These are phyloP conservation scores for Pestalotiopsis sp. DNA, from an alignment of 2,329 filamentous ascomycete species.

Conservation along the genomic window DNA sequence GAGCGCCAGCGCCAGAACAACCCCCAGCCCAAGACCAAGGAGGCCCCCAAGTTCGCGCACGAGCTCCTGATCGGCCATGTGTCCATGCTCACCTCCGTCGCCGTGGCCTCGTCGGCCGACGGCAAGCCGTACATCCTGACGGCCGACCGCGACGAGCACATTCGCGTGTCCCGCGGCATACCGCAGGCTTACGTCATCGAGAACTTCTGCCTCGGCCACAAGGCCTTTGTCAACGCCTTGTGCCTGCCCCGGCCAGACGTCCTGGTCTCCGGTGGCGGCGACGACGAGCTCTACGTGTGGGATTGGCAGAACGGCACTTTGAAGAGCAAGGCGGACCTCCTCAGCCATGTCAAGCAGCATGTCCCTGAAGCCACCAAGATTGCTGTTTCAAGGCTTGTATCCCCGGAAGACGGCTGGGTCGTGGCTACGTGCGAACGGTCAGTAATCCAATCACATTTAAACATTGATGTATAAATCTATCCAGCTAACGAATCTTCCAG, in stretches of 20 bases:
- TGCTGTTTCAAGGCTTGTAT: slow-evolving; percentile 49
- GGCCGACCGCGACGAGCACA: slow-evolving; percentile 69
- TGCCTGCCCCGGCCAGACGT: slow-evolving; percentile 66
- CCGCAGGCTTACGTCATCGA: slow-evolving; percentile 90
- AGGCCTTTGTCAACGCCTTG: slow-evolving; percentile 79
- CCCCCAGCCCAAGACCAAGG: slow-evolving; percentile 28
- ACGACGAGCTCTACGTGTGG: slow-evolving; percentile 80
- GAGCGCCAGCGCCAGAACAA: slow-evolving; percentile 46
- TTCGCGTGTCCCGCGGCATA: slow-evolving; percentile 80
- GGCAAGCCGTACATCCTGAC: slow-evolving; percentile 56
- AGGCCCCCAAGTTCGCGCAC: slow-evolving; percentile 66
- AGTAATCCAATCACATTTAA: slow-evolving; percentile 27
- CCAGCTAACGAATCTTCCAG: slow-evolving; percentile 32
- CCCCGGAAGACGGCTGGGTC: slow-evolving; percentile 35
- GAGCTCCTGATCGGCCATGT: slow-evolving; percentile 88
- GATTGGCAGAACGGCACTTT: slow-evolving; percentile 69
- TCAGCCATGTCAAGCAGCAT: slow-evolving; percentile 43
- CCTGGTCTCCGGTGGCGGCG: slow-evolving; percentile 86
- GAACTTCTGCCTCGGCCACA: slow-evolving; percentile 85
- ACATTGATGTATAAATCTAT: slow-evolving; percentile 21
- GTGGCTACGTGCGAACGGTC: slow-evolving; percentile 49
- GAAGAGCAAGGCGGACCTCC: slow-evolving; percentile 57
- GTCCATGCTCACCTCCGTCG: slow-evolving; percentile 85
- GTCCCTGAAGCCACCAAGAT: slow-evolving; percentile 40
- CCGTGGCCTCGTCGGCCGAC: slow-evolving; percentile 47